These are phyloP conservation scores for Babesia microti DNA, from an alignment of 169 alveolate species.

Conservation along the genomic window DNA sequence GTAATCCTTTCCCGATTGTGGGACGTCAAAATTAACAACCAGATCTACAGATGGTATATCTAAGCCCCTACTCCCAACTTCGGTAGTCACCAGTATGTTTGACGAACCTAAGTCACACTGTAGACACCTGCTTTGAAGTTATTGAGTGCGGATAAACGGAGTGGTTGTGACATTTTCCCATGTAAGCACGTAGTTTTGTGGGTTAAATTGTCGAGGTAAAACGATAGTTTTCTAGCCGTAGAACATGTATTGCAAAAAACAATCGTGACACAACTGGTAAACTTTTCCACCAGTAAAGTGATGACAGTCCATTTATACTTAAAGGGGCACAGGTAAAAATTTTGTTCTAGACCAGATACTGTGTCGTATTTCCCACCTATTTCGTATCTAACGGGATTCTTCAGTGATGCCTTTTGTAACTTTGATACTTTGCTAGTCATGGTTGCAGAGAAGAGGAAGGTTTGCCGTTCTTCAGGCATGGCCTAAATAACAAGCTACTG, in stretches of 20 bases:
- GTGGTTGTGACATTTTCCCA: slow-evolving; percentile 90
- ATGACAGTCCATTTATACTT: slow-evolving; percentile 85
- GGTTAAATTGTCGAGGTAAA: slow-evolving; percentile 77
- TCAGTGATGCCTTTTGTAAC: slow-evolving; percentile 89
- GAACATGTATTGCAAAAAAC: slow-evolving; percentile 89
- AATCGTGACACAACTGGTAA: slow-evolving; percentile 58
- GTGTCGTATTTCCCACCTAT: slow-evolving; percentile 79
- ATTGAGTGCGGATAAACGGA: slow-evolving; percentile 85
- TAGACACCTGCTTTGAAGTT: slow-evolving; percentile 77
- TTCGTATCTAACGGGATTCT: slow-evolving; percentile 79
- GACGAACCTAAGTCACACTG: slow-evolving; percentile 25
- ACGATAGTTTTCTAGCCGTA: slow-evolving; percentile 73
- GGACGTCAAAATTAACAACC: slow-evolving; percentile 95
- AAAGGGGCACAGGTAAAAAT: slow-evolving; percentile 85
- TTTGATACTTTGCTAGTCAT: slow-evolving; percentile 95
- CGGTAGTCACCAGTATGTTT: slow-evolving; percentile 89
- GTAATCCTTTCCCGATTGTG: slow-evolving; percentile 85
- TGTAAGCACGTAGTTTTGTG: slow-evolving; percentile 83
- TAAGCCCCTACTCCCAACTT: slow-evolving; percentile 98
- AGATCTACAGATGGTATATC: slow-evolving; percentile 94
- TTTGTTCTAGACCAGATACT: slow-evolving; percentile 79
- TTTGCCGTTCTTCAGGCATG: slow-evolving; percentile 82
- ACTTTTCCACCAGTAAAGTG: slow-evolving; percentile 40
- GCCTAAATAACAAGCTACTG: slow-evolving; percentile 18
- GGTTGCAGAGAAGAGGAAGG: slow-evolving; percentile 97